phyloP scores from a whole-genome alignment of 2,329 filamentous ascomycete genomes.

The Colletotrichum magnum region DNA sequence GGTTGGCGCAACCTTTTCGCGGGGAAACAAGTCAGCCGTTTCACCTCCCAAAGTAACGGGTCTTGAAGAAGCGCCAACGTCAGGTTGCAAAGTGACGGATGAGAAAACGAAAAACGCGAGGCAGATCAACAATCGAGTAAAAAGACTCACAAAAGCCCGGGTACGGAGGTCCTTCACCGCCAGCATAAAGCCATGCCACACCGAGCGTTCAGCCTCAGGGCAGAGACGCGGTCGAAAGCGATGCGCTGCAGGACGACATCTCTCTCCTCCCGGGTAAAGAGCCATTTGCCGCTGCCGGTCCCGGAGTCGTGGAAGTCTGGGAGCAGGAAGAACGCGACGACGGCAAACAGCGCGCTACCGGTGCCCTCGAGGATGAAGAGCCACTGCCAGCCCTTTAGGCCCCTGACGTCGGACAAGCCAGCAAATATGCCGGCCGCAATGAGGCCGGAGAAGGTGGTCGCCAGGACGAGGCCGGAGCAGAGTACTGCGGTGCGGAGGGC shows the following conservation, averaged over 20 bases:
- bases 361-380: constrained; percentile 8
- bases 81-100: no score
- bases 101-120: neutral
- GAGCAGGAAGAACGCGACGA: neutral
- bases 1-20: constrained; percentile 38
- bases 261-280: neutral
- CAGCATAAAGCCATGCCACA: constrained; percentile 40
- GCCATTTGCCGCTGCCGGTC: neutral
- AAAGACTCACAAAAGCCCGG: constrained; percentile 43
- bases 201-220: constrained; percentile 16
- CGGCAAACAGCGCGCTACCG: constrained; percentile 3
- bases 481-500: constrained; percentile 60
- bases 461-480: neutral
- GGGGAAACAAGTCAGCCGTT: neutral
- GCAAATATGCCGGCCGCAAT: constrained; percentile 42
- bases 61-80: no score
- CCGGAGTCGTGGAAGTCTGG: constrained; percentile 9
- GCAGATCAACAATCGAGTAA: no score
- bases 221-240: constrained; percentile 41
- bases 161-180: constrained; percentile 44
- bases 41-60: neutral
- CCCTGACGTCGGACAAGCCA: neutral
- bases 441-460: neutral
- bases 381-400: neutral
- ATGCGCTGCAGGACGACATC: constrained; percentile 34